phyloP scores from a whole-genome alignment of 768 basidiomycete genomes.

The Leccinum disarticulatum region DNA sequence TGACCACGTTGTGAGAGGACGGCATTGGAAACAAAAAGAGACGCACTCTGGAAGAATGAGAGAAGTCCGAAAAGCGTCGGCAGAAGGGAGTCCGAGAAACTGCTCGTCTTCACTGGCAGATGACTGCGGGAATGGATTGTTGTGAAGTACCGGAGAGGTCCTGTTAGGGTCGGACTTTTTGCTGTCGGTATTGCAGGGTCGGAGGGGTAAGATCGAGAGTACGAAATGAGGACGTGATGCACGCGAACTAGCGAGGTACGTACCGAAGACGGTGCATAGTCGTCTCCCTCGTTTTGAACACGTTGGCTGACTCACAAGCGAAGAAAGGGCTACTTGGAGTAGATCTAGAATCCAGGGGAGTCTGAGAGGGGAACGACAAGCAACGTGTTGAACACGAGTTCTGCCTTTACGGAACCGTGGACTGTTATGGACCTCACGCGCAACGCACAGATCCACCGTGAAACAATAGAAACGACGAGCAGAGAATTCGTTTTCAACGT shows the following conservation, averaged over 20 bases:
- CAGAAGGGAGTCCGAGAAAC: constrained; percentile 61
- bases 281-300: constrained; percentile 63
- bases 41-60: constrained; percentile 84
- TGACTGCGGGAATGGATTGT: constrained; percentile 29
- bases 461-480: neutral
- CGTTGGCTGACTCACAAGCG: constrained; percentile 46
- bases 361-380: constrained; percentile 39
- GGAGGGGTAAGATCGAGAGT: constrained; percentile 22
- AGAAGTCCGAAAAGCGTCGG: constrained; percentile 82
- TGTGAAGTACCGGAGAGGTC: constrained; percentile 43
- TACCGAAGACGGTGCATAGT: constrained; percentile 84
- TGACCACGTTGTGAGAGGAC: constrained; percentile 19
- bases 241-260: constrained; percentile 38
- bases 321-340: constrained; percentile 32
- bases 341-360: constrained; percentile 25
- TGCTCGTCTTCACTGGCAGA: constrained; percentile 34
- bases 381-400: constrained; percentile 82
- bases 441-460: neutral
- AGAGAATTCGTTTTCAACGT: constrained; percentile 4
- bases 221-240: constrained; percentile 27
- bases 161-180: constrained; percentile 73
- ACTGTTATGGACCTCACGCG: constrained; percentile 1
- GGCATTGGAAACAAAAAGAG: constrained; percentile 5
- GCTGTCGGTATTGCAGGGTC: constrained; percentile 42
- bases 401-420: constrained; percentile 34